Evolutionary conservation across 2,329 filamentous ascomycete genomes (phyloP).

Genomic region (Biscogniauxia sp.): DNA sequence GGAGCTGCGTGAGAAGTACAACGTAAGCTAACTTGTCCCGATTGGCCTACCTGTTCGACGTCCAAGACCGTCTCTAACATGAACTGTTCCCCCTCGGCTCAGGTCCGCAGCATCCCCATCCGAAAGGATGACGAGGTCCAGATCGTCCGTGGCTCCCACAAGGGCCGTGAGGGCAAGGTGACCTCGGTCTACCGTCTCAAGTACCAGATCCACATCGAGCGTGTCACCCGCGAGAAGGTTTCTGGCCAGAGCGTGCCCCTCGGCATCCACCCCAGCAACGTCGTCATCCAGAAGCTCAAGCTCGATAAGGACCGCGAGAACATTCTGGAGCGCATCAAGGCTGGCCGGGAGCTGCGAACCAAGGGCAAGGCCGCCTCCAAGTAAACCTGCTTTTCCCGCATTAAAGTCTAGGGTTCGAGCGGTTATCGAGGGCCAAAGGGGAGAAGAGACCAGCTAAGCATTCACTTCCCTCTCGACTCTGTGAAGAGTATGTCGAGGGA

Average conservation of each 20-base stretch:
- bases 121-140: constrained; percentile 96
- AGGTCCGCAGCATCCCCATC: constrained; percentile 95
- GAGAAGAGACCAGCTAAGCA: too few species aligned
- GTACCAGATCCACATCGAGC: constrained; percentile 96
- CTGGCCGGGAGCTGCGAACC: constrained; percentile 71
- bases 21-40: constrained; percentile 59
- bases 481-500: not conserved
- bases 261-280: constrained; percentile 93
- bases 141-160: constrained; percentile 90
- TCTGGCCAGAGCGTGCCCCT: constrained; percentile 94
- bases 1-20: constrained; percentile 99
- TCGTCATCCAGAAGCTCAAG: constrained; percentile 98
- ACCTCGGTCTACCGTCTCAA: constrained; percentile 97
- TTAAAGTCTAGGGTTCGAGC: constrained; percentile 4
- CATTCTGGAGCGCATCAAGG: constrained; percentile 82
- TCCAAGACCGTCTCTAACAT: not conserved
- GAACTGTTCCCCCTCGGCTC: not conserved
- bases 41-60: too few species aligned
- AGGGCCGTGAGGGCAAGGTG: constrained; percentile 98
- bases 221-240: constrained; percentile 94
- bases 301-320: constrained; percentile 91
- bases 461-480: not conserved
- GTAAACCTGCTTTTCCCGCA: constrained; percentile 22
- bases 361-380: constrained; percentile 68
- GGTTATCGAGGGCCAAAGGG: not conserved